Base-by-base conservation (phyloP, 192 early-diverging fungal species). In the Backusella morwellensis region DNA sequence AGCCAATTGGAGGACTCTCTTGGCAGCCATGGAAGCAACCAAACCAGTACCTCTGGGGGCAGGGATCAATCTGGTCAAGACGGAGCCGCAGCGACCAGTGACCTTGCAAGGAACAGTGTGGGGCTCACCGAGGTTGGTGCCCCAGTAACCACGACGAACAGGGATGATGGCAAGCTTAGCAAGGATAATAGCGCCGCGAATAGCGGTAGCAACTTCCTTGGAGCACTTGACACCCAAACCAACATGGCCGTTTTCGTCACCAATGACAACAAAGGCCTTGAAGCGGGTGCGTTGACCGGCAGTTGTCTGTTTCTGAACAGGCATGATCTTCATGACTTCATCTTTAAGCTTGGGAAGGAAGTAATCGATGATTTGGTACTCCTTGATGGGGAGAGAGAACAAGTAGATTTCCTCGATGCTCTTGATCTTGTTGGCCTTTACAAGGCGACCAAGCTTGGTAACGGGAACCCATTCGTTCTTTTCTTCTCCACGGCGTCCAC, bases 171-270 rank as follows among this genome's bases (percentile, higher is more conserved):
- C 94, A 80, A 99, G 92, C 93, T 99, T 99, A 88, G 97, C 97
- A 77, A 99, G 92, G 87, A 97, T 95, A 83, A 99, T 97, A 86
- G 95, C 97, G 85, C 97, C 97, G 81, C 96, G 96, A 83, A 99
- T 99, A 73, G 97, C 95, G 75, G 95, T 95, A 85, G 97, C 97
- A 52, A 99, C 97, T 88, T 99, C 97, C 94, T 97, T 99, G 86
- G 97, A 96, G 92, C 97, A 99, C 94, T 99, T 99, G 88, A 99
- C 97, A 86, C 97, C 97, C 67, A 99, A 91, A 93, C 97, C 97
- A 86, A 97, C 96, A 90, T 99, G 97, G 75, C 97, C 97, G 86
- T 97, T 88, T 74, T 83, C 87, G 91, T 99, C 97, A 87, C 97
- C 97, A 83, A 99, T 95, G 86, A 97, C 95, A 78, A 99, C 97